phyloP scores from a whole-genome alignment of 225 moss, liverwort and hornwort species.

The Sphagnum contortum region DNA sequence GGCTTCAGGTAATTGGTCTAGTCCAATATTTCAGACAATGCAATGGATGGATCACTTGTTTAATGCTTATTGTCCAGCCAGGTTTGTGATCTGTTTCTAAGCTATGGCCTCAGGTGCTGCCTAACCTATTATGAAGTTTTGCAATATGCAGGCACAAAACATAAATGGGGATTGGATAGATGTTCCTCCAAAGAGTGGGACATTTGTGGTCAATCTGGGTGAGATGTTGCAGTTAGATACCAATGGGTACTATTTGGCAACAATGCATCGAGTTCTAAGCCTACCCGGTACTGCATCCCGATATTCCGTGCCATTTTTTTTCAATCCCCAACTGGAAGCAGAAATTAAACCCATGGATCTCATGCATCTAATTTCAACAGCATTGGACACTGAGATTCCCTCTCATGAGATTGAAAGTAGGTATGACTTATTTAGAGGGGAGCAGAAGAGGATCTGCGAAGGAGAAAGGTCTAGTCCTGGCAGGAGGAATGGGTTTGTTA shows the following conservation, averaged over 20 bases:
- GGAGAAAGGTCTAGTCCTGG: too few species aligned
- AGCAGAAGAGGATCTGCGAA: too few species aligned
- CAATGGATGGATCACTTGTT: too few species aligned
- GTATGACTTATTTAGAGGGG: too few species aligned
- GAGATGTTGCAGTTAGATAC: constrained; percentile 69
- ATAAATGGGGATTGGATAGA: constrained; percentile 44
- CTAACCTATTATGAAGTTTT: too few species aligned
- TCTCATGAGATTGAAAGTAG: too few species aligned
- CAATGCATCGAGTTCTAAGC: constrained; percentile 62
- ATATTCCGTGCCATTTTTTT: constrained; percentile 65
- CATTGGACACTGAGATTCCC: too few species aligned
- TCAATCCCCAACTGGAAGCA: constrained; percentile 59
- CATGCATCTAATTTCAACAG: too few species aligned
- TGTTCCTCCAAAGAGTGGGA: constrained; percentile 36
- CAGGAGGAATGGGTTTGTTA: constrained; percentile 10
- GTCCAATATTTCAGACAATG: too few species aligned
- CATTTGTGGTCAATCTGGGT: constrained; percentile 61
- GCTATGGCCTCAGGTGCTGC: too few species aligned
- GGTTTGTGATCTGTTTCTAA: too few species aligned
- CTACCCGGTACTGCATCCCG: constrained; percentile 30
- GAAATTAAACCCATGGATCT: constrained; percentile 27
- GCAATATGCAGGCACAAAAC: constrained; percentile 42
- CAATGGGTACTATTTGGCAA: constrained; percentile 57
- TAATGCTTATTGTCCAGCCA: too few species aligned
- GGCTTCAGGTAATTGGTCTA: constrained; percentile 80